A percentile compares a stretch with the other conserved stretches of the same genome.
Evolutionary conservation across 2,329 filamentous ascomycete genomes (phyloP).

Genomic region (Hansfordia pulvinata): DNA sequence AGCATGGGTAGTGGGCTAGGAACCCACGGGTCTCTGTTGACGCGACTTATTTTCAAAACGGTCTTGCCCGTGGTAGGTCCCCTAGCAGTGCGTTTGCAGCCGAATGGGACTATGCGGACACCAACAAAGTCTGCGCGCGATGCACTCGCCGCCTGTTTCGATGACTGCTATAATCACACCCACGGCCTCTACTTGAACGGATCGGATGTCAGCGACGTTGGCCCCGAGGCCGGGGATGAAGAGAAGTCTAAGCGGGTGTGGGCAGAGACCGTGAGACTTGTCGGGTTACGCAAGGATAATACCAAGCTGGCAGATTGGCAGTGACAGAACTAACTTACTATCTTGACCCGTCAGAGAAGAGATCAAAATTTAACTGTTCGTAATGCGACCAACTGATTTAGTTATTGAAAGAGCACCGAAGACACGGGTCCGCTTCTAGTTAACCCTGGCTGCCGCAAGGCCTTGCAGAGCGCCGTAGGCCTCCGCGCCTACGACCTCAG

Average conservation of each 20-base stretch:
- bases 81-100: conserved; percentile 7
- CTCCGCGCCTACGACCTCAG: no score
- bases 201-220: conserved; percentile 3
- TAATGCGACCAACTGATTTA: no score
- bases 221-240: conserved; percentile 8
- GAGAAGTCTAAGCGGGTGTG: conserved; percentile 6
- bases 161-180: conserved; percentile 8
- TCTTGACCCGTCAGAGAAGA: no score
- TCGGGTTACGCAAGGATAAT: no score
- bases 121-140: conserved; percentile 13
- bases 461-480: no score
- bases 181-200: conserved; percentile 10
- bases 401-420: no score
- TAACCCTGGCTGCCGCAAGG: no score
- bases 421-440: no score
- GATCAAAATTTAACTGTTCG: no score
- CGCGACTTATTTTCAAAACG: conserved; percentile 7
- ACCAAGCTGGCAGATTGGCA: conserved; percentile 6
- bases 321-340: no score
- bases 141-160: conserved; percentile 12
- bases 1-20: conserved; percentile 11
- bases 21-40: conserved; percentile 8
- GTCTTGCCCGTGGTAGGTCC: conserved; percentile 6
- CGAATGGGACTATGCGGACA: conserved; percentile 13
- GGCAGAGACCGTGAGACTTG: no score